phyloP scores from a whole-genome alignment of 1,284 basidiomycete species.

The Trichosporon ovoides region DNA sequence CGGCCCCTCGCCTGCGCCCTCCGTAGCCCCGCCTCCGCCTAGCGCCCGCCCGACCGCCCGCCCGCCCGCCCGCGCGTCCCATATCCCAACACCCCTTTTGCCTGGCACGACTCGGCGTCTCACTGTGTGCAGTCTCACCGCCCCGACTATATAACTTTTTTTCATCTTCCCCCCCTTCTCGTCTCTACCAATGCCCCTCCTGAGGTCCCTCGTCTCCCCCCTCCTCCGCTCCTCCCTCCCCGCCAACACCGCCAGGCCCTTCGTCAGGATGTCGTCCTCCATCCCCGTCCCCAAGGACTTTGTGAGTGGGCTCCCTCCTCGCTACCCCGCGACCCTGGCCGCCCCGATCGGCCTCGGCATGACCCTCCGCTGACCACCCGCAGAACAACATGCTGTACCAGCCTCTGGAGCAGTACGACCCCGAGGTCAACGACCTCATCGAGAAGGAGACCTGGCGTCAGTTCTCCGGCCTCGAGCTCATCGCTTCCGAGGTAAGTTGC shows the following conservation, averaged over 20 bases:
- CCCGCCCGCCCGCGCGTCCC: background rate
- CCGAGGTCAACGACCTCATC: constrained; percentile 92
- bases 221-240: constrained; percentile 26
- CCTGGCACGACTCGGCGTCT: background rate
- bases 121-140: constrained; percentile 1
- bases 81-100: background rate
- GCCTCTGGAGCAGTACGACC: constrained; percentile 82
- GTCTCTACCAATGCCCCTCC: constrained; percentile 25
- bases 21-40: background rate
- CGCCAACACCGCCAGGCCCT: constrained; percentile 20
- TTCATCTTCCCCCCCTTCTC: constrained; percentile 14
- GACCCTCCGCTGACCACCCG: background rate
- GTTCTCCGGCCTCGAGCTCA: constrained; percentile 83
- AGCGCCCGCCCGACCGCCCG: background rate
- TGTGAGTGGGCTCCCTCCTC: constrained; percentile 38
- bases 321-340: background rate
- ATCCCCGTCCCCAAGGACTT: constrained; percentile 53
- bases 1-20: background rate
- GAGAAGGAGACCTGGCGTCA: constrained; percentile 99
- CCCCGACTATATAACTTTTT: constrained; percentile 18
- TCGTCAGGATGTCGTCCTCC: constrained; percentile 48
- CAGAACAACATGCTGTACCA: constrained; percentile 90
- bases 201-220: constrained; percentile 17
- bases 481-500: constrained; percentile 44
- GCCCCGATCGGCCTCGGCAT: background rate